Percentiles rank a stretch among this genome's conserved stretches.
These are phyloP conservation scores for Kitagawia praeruptora DNA, from an alignment of 129 eudicot species.

Conservation along the genomic window DNA sequence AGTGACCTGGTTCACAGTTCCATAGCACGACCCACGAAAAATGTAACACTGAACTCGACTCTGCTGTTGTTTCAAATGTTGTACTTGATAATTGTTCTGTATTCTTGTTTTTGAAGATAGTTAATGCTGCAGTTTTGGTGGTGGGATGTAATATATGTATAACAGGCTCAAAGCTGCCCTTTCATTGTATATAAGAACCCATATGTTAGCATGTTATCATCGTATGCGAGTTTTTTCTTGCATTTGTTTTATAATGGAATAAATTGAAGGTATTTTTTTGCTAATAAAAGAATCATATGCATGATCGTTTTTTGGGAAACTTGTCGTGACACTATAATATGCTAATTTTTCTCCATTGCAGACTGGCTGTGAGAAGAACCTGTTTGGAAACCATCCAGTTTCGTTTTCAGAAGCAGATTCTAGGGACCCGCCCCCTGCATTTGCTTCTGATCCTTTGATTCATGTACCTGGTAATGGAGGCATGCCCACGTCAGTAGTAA, in stretches of 20 bases:
- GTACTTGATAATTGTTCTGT: background rate
- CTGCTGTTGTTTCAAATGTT: background rate
- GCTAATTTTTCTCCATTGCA: constrained; percentile 23
- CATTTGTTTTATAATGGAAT: background rate
- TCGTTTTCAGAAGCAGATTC: constrained; percentile 35
- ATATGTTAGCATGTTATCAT: background rate
- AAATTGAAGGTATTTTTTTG: background rate
- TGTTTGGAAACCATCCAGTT: constrained; percentile 83
- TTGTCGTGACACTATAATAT: background rate
- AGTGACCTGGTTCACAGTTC: background rate
- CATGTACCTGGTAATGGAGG: constrained; percentile 12
- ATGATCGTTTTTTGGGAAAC: background rate
- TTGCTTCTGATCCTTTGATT: constrained; percentile 51
- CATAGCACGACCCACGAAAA: background rate
- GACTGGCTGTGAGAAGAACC: constrained; percentile 82
- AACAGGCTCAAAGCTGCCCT: background rate
- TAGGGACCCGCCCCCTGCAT: constrained; percentile 62
- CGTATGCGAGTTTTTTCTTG: background rate
- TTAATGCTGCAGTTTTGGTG: background rate
- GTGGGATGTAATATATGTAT: background rate
- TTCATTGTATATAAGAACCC: background rate
- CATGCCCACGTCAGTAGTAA: background rate
- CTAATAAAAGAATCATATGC: background rate
- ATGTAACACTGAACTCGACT: background rate
- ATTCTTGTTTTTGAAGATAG: background rate